Conservation (phyloP, 768 basidiomycete genomes). For the Cystobasidium ongulense region DNA sequence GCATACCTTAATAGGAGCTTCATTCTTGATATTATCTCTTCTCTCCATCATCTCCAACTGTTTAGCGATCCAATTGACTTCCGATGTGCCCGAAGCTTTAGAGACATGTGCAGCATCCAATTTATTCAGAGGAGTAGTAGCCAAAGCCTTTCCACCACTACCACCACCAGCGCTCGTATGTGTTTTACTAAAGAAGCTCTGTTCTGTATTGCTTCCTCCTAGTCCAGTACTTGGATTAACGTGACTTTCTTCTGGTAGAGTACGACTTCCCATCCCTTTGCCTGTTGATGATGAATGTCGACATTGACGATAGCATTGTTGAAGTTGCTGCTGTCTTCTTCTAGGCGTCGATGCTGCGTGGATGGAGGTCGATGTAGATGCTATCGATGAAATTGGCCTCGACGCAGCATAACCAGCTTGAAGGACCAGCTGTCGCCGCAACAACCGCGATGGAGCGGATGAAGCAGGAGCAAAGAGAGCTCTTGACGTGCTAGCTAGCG, state of each 20-base stretch:
- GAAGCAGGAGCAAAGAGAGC: background rate
- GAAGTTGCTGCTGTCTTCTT: background rate
- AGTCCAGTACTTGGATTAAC: background rate
- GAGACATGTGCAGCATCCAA: background rate
- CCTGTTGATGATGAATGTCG: background rate
- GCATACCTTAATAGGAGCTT: constrained; percentile 5
- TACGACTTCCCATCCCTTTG: background rate
- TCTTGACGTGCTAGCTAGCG: constrained; percentile 10
- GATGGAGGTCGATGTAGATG: background rate
- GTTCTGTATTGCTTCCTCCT: background rate
- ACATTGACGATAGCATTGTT: background rate
- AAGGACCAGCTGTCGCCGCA: background rate
- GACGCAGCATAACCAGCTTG: background rate
- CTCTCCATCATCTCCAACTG: constrained; percentile 21
- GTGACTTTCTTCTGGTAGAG: background rate
- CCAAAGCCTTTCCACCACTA: background rate
- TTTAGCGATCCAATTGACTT: constrained; percentile 7
- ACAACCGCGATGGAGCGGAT: background rate
- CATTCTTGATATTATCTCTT: background rate
- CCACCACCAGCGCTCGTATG: background rate
- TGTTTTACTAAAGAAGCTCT: background rate
- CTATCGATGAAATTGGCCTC: background rate
- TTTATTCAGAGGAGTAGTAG: background rate
- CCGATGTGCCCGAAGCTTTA: background rate
- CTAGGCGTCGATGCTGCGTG: background rate